Base-by-base conservation (phyloP, 192 early-diverging fungal genomes). In the Coemansia sp. region DNA sequence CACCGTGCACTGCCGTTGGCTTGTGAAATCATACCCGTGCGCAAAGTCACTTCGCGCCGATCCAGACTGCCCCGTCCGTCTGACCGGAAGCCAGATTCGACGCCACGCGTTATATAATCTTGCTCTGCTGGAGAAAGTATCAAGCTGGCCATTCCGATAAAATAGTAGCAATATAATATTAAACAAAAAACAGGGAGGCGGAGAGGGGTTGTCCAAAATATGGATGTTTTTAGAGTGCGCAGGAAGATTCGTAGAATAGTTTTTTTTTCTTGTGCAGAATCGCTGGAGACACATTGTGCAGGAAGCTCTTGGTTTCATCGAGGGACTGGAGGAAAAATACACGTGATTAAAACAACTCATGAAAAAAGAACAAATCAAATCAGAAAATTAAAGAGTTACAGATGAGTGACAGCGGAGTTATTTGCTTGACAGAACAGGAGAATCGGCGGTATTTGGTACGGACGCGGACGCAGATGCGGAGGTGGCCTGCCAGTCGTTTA, bases 1-100 rank as follows among this genome's bases (percentile, higher is more conserved):
- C 69, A 82, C 63, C 93, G 89, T 38, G 88, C 88, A 65, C 87
- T 88, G 5, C 96, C 96, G 58, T 82, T 88, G 13, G 94, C 88
- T 60, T 99, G 95, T 15, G 89, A 82, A 20, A 97, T 85, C 45
- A 93, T 71, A 22, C 90, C 91, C 1, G 86, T 89, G 64, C 91
- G 91, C n/a, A 99, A 66, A 1, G 80, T 67, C 23, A 92, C 62
- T 32, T 86, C 77, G 36, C 96, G 88, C 32, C 79, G 85, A 58
- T 93, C 89, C 13, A 82, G 69, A 19, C 86, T 78, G 30, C 73
- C 63, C 20, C 96, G 91, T 1, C 96, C 96, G 59, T 99, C 96
- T 14, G 83, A 83, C 40, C 96, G 86, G 34, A 95, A 77, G 62
- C 87, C 85, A 35, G 59, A 54, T 45, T 89, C 85, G 29, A 97